Base-by-base conservation (phyloP, 179 eudicot species). In the Camellia oleifera region DNA sequence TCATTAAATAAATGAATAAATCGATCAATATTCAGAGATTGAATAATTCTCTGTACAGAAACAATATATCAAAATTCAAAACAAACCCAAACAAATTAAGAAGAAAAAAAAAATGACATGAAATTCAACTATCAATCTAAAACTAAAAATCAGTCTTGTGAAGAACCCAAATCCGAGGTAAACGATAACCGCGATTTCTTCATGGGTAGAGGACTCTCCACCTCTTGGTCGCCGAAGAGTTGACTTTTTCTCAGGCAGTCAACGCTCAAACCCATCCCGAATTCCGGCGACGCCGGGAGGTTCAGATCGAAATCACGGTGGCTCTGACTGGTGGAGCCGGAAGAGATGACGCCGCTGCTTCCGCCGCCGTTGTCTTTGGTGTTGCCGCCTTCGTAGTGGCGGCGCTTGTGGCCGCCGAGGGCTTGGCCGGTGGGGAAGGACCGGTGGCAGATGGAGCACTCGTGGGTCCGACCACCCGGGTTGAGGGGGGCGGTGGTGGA, bases 381-480 rank as follows among this genome's bases (percentile, higher is more conserved):
- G 50, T 77, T 79, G 69, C 82, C 80, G 48, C 93, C 92, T 8
- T 92, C 94, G 54, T 92, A 92, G 88, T 92, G 97, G 76, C 91
- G 86, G 46, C 97, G 86, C 83, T 89, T 90, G 88, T 92, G 97
- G 44, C 97, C 97, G 66, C 97, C 97, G 15, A 92, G 84, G 50
- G 97, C 97, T 69, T 91, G 94, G 2, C 94, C 94, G 48, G 94
- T 86, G 54, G 84, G 86, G 66, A 91, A 91, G 2, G 80, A 17
- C 84, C 75, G 81, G 80, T 85, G 81, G 64, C 94, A 91, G 63
- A 91, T 76, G 7, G 91, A 69, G 72, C 94, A 91, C 78, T 84
- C 86, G 78, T 91, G 94, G n/a, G 85, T 17, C 80, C 84, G 81
- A 0, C 88, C 91, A 50, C 85, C 78, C 0, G 86, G 91, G 54